Conservation (phyloP, 169 alveolate species). For the Cyclospora cayetanensis region DNA sequence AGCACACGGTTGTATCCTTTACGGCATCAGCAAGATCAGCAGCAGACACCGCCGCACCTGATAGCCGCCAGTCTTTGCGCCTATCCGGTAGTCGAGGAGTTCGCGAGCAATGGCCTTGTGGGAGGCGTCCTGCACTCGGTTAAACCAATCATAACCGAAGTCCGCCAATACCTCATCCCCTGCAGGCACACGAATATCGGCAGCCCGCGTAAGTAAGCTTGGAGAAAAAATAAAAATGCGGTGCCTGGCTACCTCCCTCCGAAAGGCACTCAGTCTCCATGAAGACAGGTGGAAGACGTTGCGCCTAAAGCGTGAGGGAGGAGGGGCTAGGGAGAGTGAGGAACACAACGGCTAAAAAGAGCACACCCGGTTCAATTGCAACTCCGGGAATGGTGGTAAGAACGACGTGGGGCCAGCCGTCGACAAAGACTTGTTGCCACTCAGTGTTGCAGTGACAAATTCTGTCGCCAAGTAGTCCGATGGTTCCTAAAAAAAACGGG, state of each 20-base stretch:
- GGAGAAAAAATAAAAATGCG: background rate
- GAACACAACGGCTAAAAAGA: background rate
- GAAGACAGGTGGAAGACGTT: too few relatives aligned
- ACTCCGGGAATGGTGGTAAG: constrained; percentile 81
- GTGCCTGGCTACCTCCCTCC: background rate
- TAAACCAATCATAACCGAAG: constrained; percentile 91
- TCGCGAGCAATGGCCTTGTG: constrained; percentile 80
- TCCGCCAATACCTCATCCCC: constrained; percentile 94
- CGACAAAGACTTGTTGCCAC: constrained; percentile 87
- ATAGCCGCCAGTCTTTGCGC: constrained; percentile 53
- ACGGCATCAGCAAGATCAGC: background rate
- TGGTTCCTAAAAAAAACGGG: constrained; percentile 47
- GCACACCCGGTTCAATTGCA: constrained; percentile 76
- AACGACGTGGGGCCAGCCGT: constrained; percentile 83
- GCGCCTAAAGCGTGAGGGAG: too few relatives aligned
- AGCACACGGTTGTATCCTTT: background rate
- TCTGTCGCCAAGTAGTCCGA: constrained; percentile 83
- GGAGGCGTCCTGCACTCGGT: constrained; percentile 85
- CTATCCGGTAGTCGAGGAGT: constrained; percentile 78
- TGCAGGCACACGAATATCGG: background rate
- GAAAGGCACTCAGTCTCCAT: background rate
- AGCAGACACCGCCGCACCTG: constrained; percentile 28
- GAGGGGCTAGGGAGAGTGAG: background rate
- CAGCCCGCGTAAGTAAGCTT: background rate
- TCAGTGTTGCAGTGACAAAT: constrained; percentile 86